Conservation (phyloP, 257 asterid species). For the Orobanche coerulescens region DNA sequence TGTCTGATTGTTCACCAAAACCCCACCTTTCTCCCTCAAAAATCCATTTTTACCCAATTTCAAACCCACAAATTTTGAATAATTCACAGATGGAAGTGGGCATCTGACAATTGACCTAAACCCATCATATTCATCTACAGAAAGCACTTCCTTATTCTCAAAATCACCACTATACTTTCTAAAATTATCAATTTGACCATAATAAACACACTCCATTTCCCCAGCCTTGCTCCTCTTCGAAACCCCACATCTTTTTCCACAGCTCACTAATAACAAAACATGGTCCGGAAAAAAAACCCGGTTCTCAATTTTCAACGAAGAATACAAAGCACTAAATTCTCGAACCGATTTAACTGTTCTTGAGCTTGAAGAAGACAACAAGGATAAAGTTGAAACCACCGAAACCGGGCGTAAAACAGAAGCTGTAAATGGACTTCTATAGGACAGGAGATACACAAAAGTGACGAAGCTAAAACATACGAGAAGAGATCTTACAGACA, state of each 20-base stretch:
- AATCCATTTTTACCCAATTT: slow-evolving; percentile 28
- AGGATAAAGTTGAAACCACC: slow-evolving; percentile 44
- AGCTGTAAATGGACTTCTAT: slow-evolving; percentile 29
- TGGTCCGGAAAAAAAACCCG: slow-evolving; percentile 77
- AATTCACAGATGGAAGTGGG: slow-evolving; percentile 47
- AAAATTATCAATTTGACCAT: slow-evolving; percentile 17
- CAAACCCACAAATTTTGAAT: slow-evolving; percentile 39
- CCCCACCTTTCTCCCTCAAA: slow-evolving; percentile 23
- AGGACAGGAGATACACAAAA: slow-evolving; percentile 43
- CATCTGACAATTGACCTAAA: slow-evolving; percentile 62
- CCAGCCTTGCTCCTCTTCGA: background rate
- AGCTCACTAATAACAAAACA: slow-evolving; percentile 47
- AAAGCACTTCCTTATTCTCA: slow-evolving; percentile 35
- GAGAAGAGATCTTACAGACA: slow-evolving; percentile 51
- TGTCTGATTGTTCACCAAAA: slow-evolving; percentile 34
- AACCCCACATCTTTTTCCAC: slow-evolving; percentile 25
- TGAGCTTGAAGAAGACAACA: slow-evolving; percentile 43
- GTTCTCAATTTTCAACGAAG: slow-evolving; percentile 45
- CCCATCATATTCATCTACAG: slow-evolving; percentile 64
- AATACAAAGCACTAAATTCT: slow-evolving; percentile 22
- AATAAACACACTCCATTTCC: slow-evolving; percentile 54
- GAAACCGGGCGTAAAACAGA: slow-evolving; percentile 57
- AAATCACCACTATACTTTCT: slow-evolving; percentile 9
- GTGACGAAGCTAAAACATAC: slow-evolving; percentile 38
- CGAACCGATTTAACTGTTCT: slow-evolving; percentile 35